Conservation (phyloP, 345 rosid species). For the Ailanthus altissimus region DNA sequence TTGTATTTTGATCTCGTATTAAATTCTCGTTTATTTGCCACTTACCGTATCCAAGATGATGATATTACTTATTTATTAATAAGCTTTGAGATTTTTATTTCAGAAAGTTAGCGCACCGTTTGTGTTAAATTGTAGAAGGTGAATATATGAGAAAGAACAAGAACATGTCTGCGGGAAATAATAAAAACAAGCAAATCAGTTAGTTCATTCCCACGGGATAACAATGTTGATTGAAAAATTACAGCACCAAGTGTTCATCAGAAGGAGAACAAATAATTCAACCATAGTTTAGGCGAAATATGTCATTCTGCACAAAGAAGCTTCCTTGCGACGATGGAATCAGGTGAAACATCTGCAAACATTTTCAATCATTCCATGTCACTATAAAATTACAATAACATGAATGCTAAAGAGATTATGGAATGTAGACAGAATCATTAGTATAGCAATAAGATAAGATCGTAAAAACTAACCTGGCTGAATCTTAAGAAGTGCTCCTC, state of each 20-base stretch:
- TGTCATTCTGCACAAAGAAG: conserved; percentile 79
- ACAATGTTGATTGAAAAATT: too few relatives aligned
- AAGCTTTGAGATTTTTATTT: not conserved
- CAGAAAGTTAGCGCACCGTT: too few relatives aligned
- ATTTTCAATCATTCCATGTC: not conserved
- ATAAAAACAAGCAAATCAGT: too few relatives aligned
- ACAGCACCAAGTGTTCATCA: not conserved
- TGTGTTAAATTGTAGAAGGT: too few relatives aligned
- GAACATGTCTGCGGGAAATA: too few relatives aligned
- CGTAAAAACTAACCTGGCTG: conserved; percentile 64
- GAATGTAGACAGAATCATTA: not conserved
- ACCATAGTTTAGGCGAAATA: conserved; percentile 81
- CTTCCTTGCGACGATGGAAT: conserved; percentile 53
- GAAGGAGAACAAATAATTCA: conserved; percentile 21
- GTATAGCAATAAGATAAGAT: too few relatives aligned
- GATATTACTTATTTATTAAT: not conserved
- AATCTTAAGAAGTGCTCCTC: conserved; percentile 72
- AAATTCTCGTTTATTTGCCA: too few relatives aligned
- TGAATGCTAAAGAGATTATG: not conserved
- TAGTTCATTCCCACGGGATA: too few relatives aligned
- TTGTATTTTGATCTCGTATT: too few relatives aligned
- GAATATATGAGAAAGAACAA: too few relatives aligned
- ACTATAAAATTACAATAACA: not conserved
- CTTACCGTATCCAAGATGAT: too few relatives aligned
- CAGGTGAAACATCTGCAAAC: conserved; percentile 75